Evolutionary conservation across 495 filamentous ascomycete genomes (phyloP).

Genomic region (Xylaria curta): DNA sequence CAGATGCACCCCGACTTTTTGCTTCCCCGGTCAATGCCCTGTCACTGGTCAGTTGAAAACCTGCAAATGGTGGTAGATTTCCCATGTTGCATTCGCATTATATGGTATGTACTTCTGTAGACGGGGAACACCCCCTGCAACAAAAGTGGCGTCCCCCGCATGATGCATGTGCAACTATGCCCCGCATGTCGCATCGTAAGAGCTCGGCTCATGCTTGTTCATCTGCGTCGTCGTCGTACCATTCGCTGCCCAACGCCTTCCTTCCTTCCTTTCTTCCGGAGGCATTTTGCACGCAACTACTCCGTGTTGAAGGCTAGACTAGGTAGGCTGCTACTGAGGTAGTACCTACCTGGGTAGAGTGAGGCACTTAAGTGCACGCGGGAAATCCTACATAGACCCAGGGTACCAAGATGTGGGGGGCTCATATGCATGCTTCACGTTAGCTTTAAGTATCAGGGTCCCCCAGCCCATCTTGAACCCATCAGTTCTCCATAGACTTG

Average conservation of each 20-base stretch:
- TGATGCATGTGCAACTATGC: conserved; percentile 17
- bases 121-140: neutral
- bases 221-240: conserved; percentile 17
- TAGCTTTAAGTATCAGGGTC: conserved; percentile 2
- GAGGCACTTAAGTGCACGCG: neutral
- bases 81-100: neutral
- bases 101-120: neutral
- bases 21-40: neutral
- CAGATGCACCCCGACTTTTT: conserved; percentile 8
- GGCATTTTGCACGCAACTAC: neutral
- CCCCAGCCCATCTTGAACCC: neutral
- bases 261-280: conserved; percentile 6
- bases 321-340: neutral
- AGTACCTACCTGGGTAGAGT: neutral
- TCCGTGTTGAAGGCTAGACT: neutral
- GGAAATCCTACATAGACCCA: neutral
- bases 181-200: conserved; percentile 37
- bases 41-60: neutral
- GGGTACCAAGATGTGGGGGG: neutral
- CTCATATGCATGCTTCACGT: neutral
- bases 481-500: neutral
- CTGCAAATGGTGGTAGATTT: neutral
- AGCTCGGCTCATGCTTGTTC: conserved; percentile 41
- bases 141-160: conserved; percentile 8
- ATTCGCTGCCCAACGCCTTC: conserved; percentile 1